Evolutionary conservation across 1,284 basidiomycete species (phyloP), one percentile per base, ranked within the genome.

Genomic region (Malassezia brasiliensis): DNA sequence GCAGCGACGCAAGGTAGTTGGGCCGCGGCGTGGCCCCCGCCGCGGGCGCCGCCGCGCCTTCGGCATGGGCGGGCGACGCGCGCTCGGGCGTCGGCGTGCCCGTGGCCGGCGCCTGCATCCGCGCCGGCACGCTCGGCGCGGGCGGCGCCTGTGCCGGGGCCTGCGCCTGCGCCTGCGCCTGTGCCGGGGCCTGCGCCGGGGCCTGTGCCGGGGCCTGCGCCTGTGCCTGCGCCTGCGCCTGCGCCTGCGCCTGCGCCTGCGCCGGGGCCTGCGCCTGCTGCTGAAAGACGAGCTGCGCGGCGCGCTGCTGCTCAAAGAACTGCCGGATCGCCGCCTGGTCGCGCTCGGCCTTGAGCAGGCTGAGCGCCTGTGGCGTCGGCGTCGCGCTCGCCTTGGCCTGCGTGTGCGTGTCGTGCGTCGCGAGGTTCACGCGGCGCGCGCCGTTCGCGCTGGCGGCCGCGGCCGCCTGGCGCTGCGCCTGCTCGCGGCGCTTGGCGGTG

Each of bases 341-440:
- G 1, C 70, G 59, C 47, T 74, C 72, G 15, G 65, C 56, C 53
- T 74, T 74, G 47, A 68, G 48, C 17, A 60, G 51, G 47, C 67
- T 69, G 9, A 74, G 56, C 44, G 68, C 64, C 52, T 72, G 69
- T 15, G 72, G 69, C 39, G 72, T 72, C 36, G 67, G 66, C 9
- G 64, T 65, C 6, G 67, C 53, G 7, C 65, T 66, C 12, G 62
- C 56, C 48, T 74, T 74, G 62, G 66, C 55, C 55, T 68, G 69
- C 2, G 61, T 56, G 35, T 71, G 69, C 22, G 69, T 66, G 52
- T 74, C 71, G 52, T 72, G 67, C 30, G 64, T 63, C 36, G 62
- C 59, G 28, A 71, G 52, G 25, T 67, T 68, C 19, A 65, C 63
- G 44, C 68, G 66, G 31, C 63, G 62, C 22, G 59, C 62, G 11